phyloP scores from a whole-genome alignment of 495 filamentous ascomycete species.

The Trichoderma asperelloides region DNA sequence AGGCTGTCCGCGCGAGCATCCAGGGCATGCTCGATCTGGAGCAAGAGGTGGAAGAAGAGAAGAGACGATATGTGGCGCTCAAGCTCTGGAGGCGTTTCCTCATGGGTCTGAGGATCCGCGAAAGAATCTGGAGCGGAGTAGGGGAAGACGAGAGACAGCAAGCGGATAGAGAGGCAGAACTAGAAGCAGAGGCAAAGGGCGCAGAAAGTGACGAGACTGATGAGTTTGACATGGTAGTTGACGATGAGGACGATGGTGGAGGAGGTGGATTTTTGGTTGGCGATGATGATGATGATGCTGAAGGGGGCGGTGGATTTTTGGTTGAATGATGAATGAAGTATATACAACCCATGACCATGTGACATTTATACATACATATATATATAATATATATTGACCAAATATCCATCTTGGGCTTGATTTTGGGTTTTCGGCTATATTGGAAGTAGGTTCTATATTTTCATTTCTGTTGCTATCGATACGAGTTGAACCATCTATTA shows the following conservation, averaged over 20 bases:
- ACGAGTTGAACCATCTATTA: no score
- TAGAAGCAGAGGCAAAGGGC: constrained; percentile 15
- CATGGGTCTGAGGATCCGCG: constrained; percentile 63
- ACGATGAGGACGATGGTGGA: constrained; percentile 20
- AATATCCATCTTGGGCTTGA: neutral
- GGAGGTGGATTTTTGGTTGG: constrained; percentile 24
- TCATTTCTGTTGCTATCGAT: no score
- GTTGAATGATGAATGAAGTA: constrained; percentile 17
- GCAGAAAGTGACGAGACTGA: constrained; percentile 19
- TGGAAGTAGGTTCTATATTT: no score
- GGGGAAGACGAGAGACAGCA: constrained; percentile 25
- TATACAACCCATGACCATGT: neutral
- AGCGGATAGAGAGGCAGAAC: constrained; percentile 12
- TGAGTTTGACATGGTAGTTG: constrained; percentile 18
- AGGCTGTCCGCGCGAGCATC: constrained; percentile 63
- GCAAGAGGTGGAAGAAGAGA: constrained; percentile 47
- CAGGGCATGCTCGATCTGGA: constrained; percentile 53
- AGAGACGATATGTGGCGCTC: constrained; percentile 47
- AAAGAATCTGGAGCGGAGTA: constrained; percentile 55
- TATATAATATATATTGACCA: neutral
- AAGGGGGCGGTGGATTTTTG: constrained; percentile 26
- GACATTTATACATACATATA: neutral
- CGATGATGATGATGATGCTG: constrained; percentile 16
- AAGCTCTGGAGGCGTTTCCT: constrained; percentile 70
- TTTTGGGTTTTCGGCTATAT: no score